Evolutionary conservation across 179 eudicot species (phyloP).

Genomic region (Vitellaria paradoxa): DNA sequence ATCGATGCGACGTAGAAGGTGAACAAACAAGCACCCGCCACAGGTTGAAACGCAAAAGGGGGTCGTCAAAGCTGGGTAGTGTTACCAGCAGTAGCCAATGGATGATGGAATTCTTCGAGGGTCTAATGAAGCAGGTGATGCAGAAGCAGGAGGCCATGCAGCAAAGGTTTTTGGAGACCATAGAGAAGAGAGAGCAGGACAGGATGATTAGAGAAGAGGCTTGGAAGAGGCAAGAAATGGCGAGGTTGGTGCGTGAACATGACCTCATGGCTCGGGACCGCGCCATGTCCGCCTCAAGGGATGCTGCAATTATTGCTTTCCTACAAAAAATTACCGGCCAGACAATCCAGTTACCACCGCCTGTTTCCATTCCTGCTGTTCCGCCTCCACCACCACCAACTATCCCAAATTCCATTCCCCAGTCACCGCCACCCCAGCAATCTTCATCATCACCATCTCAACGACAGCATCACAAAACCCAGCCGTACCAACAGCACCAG

Average conservation of each 20-base stretch:
- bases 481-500: too few species aligned
- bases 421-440: slow-evolving; percentile 12
- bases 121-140: slow-evolving; percentile 47
- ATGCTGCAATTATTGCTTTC: slow-evolving; percentile 55
- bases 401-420: not conserved
- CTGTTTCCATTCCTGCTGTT: not conserved
- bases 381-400: slow-evolving; percentile 22
- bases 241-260: slow-evolving; percentile 46
- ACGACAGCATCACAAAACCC: not conserved
- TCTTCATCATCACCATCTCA: slow-evolving; percentile 16
- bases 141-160: slow-evolving; percentile 55
- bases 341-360: slow-evolving; percentile 11
- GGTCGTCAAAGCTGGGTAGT: not conserved
- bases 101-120: slow-evolving; percentile 51
- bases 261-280: slow-evolving; percentile 50
- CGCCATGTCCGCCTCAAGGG: slow-evolving; percentile 48
- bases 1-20: not conserved
- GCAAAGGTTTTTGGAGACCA: slow-evolving; percentile 41
- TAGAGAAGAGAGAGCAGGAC: slow-evolving; percentile 57
- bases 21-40: not conserved
- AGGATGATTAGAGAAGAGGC: slow-evolving; percentile 52
- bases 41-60: slow-evolving; percentile 3
- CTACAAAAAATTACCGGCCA: slow-evolving; percentile 56
- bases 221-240: slow-evolving; percentile 59
- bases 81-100: not conserved